Conservation (phyloP, 768 basidiomycete species). For the Lepiota subincarnata region DNA sequence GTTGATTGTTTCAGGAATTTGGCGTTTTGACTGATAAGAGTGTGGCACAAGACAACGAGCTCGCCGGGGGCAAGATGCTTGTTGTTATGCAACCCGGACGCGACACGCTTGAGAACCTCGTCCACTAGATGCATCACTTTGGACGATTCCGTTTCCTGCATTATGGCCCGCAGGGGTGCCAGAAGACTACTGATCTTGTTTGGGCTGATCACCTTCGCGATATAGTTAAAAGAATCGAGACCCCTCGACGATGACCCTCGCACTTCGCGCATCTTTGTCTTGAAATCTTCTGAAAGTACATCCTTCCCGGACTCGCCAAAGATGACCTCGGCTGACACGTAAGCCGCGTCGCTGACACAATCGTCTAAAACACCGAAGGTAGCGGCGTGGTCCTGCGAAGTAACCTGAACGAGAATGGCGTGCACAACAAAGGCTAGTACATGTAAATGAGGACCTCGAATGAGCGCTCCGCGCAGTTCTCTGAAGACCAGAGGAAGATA, state of each 20-base stretch:
- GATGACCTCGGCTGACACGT: constrained; percentile 83
- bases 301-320: constrained; percentile 94
- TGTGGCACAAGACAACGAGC: constrained; percentile 79
- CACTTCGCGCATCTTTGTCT: constrained; percentile 92
- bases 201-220: constrained; percentile 78
- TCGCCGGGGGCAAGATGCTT: constrained; percentile 62
- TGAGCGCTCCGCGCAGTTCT: constrained; percentile 79
- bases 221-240: constrained; percentile 78
- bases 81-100: constrained; percentile 84
- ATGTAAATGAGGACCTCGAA: constrained; percentile 92
- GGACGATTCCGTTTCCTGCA: constrained; percentile 78
- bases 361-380: constrained; percentile 66
- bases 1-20: constrained; percentile 70
- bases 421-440: constrained; percentile 85
- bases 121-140: constrained; percentile 84
- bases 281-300: constrained; percentile 84
- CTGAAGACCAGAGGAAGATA: constrained; percentile 72
- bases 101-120: constrained; percentile 80
- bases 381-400: constrained; percentile 47
- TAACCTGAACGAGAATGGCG: constrained; percentile 76
- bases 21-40: constrained; percentile 87
- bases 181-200: constrained; percentile 71
- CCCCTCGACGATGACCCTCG: constrained; percentile 77
- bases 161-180: constrained; percentile 72
- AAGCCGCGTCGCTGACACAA: constrained; percentile 73